phyloP scores from a whole-genome alignment of 352 stramenopile species.

The Saprolegnia parasitica region DNA sequence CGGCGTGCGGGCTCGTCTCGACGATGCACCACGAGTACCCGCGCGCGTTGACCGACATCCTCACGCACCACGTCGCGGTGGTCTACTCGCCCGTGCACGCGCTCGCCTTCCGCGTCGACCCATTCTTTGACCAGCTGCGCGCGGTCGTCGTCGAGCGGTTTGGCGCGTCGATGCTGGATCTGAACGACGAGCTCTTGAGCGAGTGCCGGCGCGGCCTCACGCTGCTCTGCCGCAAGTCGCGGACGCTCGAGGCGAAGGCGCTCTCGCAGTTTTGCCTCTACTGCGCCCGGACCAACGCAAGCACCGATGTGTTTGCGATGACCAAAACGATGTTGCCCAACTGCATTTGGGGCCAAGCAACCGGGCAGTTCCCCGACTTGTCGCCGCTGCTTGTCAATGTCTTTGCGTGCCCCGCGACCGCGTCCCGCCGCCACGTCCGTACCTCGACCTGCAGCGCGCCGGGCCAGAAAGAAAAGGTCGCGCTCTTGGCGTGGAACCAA shows the following conservation, averaged over 20 bases:
- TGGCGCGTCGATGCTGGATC: background rate
- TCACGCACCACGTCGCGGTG: background rate
- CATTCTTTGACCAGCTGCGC: conserved; percentile 3
- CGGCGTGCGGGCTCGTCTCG: background rate
- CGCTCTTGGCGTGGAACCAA: background rate
- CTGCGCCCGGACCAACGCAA: background rate
- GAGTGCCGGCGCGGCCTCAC: background rate
- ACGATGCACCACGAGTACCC: background rate
- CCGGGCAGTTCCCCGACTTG: background rate
- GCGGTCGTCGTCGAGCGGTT: background rate
- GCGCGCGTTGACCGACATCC: background rate
- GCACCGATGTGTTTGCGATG: background rate
- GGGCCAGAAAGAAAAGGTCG: background rate
- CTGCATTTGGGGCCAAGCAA: conserved; percentile 8
- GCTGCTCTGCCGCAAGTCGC: conserved; percentile 5
- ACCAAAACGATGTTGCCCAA: conserved; percentile 13
- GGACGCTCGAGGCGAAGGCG: background rate
- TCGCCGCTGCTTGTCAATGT: background rate
- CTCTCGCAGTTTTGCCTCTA: conserved; percentile 10
- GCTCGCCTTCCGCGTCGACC: background rate
- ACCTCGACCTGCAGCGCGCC: background rate
- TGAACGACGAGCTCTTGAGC: background rate
- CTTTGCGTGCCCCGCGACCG: background rate
- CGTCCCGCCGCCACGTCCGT: no score
- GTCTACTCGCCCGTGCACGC: conserved; percentile 8